These are phyloP conservation scores for Datura wrightii DNA, from an alignment of 257 asterid species.

Conservation along the genomic window DNA sequence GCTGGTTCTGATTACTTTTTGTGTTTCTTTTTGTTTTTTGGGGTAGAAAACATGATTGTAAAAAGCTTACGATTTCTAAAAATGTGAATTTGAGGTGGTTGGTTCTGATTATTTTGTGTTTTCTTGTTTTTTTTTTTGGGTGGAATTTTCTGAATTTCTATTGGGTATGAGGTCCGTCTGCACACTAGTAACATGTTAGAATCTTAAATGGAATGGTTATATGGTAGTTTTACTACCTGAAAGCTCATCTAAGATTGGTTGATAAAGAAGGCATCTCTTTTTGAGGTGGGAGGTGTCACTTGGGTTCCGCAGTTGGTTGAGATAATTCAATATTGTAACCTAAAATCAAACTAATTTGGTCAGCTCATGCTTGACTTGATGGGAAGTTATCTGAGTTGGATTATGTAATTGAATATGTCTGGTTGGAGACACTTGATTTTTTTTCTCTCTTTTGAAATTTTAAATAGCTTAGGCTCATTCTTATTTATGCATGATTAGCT, in stretches of 20 bases:
- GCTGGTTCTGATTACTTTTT: background rate
- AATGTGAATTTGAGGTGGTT: background rate
- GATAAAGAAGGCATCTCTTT: background rate
- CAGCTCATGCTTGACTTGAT: background rate
- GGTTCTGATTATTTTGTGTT: background rate
- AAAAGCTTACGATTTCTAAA: background rate
- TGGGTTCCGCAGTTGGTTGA: background rate
- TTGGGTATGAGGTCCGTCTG: background rate
- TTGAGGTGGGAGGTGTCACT: background rate
- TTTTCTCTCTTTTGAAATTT: background rate
- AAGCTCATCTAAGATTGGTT: background rate
- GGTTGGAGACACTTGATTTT: background rate
- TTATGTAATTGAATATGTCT: background rate
- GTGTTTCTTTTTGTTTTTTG: background rate
- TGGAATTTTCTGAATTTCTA: background rate
- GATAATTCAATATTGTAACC: background rate
- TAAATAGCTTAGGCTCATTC: background rate
- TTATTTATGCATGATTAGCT: background rate
- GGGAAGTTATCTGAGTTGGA: background rate
- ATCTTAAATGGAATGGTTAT: background rate
- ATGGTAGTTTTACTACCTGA: background rate
- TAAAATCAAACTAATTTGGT: background rate
- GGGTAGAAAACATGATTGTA: background rate
- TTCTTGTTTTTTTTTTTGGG: background rate
- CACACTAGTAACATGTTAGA: too few species aligned